Evolutionary conservation across 169 alveolate genomes (phyloP).

Genomic region (Plasmodium gonderi): DNA sequence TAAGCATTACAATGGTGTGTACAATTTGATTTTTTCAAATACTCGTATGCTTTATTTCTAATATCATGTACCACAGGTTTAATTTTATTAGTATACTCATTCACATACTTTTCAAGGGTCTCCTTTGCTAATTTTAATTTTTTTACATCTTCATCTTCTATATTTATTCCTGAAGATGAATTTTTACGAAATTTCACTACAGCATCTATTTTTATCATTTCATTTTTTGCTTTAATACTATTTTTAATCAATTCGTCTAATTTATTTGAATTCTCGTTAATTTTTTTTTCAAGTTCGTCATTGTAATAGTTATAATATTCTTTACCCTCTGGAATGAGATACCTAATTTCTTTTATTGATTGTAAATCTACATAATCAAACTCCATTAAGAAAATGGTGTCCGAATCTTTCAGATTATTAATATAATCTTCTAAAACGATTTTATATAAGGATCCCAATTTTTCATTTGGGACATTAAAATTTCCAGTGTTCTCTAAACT

Average conservation of each 20-base stretch:
- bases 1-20: neutral
- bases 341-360: neutral
- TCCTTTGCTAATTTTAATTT: neutral
- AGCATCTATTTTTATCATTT: neutral
- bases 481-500: neutral
- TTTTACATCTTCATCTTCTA: neutral
- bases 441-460: neutral
- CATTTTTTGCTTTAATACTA: neutral
- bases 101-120: neutral
- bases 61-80: neutral
- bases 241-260: neutral
- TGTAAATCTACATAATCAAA: conserved; percentile 9
- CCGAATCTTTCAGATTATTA: neutral
- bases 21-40: conserved; percentile 4
- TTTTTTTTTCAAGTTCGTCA: neutral
- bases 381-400: neutral
- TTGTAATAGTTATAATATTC: neutral
- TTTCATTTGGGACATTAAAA: neutral
- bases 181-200: neutral
- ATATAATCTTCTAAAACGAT: conserved; percentile 3
- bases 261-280: neutral
- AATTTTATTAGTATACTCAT: neutral
- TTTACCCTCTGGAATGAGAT: conserved; percentile 18
- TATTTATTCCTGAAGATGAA: neutral
- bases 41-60: neutral